Evolutionary conservation across 2,329 filamentous ascomycete genomes (phyloP), one percentile per base, ranked within the genome.

Genomic region (Fusarium buxicola): DNA sequence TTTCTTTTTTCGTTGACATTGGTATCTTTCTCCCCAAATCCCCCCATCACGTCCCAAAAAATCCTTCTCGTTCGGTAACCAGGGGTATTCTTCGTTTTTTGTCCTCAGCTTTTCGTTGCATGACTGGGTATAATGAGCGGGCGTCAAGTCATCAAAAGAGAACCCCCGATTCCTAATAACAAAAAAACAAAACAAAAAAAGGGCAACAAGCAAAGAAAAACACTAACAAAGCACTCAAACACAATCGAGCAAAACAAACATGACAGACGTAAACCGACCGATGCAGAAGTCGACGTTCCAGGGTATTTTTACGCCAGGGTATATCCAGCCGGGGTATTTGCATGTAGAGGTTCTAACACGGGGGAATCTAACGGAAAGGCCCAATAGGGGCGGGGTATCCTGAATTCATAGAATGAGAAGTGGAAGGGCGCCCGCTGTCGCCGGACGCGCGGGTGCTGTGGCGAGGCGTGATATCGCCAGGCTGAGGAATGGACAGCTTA

Each of bases 321-420:
- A 86, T 87, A 86, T 86, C 83, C 84, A 86, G 84, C 83, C 82
- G 79, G 82, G 75, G 81, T 84, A 84, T 84, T 82, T 82, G 80
- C 79, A 82, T 80, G 77, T 79, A 81, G 76, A 77, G 76, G 65
- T 75, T 78, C 75, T 77, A 77, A 78, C 75, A 77, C 71, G 73
- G 72, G 67, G 69, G 69, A 81, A 80, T 87, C 89, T 90, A 94
- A 91, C 92, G 92, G 84, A 90, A 92, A 86, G 91, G 90, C 84
- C 91, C 92, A 85, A 93, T 90, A 69, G 91, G 91, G 83, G 88
- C 92, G 85, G 92, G 91, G 91, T 95, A 95, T 92, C 92, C 92
- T 88, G 92, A 94, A 91, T 88, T 88, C 76, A 90, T 91, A 85
- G 92, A 96, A 89, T 96, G 91, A 82, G 92, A 95, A 82, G 92